Evolutionary conservation across 1,284 basidiomycete species (phyloP), one percentile per base, ranked within the genome.

Genomic region (Malassezia sympodialis): DNA sequence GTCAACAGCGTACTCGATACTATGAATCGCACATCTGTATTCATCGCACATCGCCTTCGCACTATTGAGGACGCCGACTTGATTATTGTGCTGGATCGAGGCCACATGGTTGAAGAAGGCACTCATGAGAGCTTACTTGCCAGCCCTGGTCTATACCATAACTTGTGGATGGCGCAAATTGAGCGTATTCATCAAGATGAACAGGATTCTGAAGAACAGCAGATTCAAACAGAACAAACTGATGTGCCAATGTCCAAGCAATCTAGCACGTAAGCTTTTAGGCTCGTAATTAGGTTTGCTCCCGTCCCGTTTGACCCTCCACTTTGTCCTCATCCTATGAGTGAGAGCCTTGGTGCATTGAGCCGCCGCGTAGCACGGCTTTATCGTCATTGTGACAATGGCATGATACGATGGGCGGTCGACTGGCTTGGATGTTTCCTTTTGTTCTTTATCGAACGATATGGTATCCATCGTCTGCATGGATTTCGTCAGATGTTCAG

Each of bases 11-110:
- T 83, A 0, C 78, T 98, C 21, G 76, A 87, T 24, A 83, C 84
- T 62, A 84, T 84, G 63, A 79, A 82, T 7, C 82, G 89, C 49
- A 98, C 93, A 8, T 90, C 88, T 57, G 88, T 98, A 60, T 96
- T 98, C 72, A 80, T 74, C 1, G 69, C 72, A 1, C 72, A 63
- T 73, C 83, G 89, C 40, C 76, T 96, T 40, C 82, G 88, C 28
- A 96, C 93, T 0, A 84, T 96, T 27, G 84, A 89, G 31, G 89
- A 94, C 76, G 82, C 89, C 1, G 71, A 74, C 44, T 53, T 51
- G 42, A 74, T 74, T 56, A 59, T 74, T 37, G 72, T 74, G 4
- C 59, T 74, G 10, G 49, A 62, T 24, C 58, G 54, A 8, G 71
- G 69, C 4, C 49, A 39, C 19, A 69, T 74, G 1, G 32, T 44